Conservation (phyloP, 2,329 filamentous ascomycete genomes). For the Colletotrichum musae region DNA sequence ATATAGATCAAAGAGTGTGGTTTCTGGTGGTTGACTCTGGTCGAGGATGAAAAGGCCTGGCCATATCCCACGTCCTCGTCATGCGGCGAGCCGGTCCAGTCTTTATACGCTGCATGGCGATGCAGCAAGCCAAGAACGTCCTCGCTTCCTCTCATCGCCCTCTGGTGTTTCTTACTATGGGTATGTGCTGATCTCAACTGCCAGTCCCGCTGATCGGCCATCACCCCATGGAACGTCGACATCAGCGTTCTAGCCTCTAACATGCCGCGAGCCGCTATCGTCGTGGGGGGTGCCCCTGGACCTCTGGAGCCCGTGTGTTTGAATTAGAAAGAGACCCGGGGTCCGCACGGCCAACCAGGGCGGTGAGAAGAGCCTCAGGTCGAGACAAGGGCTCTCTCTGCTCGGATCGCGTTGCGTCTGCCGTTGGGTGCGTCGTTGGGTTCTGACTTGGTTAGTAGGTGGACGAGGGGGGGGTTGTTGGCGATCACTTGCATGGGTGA, state of each 20-base stretch:
- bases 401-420: not conserved
- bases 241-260: no score
- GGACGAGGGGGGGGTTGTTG: not conserved
- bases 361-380: slow-evolving; percentile 19
- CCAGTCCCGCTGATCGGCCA: no score
- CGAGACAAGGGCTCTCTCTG: slow-evolving; percentile 13
- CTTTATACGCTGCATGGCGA: slow-evolving; percentile 24
- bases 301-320: slow-evolving; percentile 25
- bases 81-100: slow-evolving; percentile 13
- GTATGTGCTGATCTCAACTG: no score
- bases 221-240: no score
- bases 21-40: not conserved
- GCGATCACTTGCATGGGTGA: not conserved
- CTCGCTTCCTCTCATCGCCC: slow-evolving; percentile 4
- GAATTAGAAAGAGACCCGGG: slow-evolving; percentile 34
- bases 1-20: not conserved
- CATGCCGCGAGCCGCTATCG: not conserved
- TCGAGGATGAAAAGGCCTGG: slow-evolving; percentile 20
- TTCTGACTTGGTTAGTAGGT: slow-evolving; percentile 1
- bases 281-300: slow-evolving; percentile 2
- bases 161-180: not conserved
- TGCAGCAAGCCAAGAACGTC: slow-evolving; percentile 8
- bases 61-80: not conserved
- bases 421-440: not conserved
- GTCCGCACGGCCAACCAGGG: slow-evolving; percentile 30